Percentiles rank a stretch among this genome's conserved stretches.
Conservation (phyloP, 768 basidiomycete genomes). For the Roridomyces roridus region DNA sequence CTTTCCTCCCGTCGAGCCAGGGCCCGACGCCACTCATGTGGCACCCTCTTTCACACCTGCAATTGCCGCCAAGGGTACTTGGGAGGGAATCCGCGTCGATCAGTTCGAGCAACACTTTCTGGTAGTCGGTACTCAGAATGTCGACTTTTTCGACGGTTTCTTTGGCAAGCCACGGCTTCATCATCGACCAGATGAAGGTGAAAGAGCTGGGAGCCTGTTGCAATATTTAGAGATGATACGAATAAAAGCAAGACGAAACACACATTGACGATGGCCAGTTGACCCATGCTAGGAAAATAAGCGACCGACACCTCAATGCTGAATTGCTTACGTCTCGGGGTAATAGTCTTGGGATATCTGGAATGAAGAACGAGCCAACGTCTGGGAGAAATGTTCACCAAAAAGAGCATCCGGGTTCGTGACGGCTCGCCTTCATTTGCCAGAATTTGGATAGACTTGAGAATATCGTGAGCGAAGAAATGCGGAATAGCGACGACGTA, state of each 20-base stretch:
- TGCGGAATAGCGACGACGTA: slow-evolving; percentile 33
- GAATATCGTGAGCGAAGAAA: neutral
- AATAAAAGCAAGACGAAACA: too few relatives aligned
- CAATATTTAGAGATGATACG: too few relatives aligned
- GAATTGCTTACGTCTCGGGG: slow-evolving; percentile 70
- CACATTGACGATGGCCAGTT: slow-evolving; percentile 67
- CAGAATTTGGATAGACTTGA: slow-evolving; percentile 71
- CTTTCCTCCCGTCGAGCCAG: slow-evolving; percentile 67
- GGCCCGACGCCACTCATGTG: slow-evolving; percentile 69
- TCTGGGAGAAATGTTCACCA: too few relatives aligned
- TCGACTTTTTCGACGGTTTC: slow-evolving; percentile 74
- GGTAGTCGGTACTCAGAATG: slow-evolving; percentile 68
- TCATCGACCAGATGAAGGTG: slow-evolving; percentile 71
- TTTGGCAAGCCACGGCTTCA: slow-evolving; percentile 77
- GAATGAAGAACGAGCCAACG: slow-evolving; percentile 64
- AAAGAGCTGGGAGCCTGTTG: slow-evolving; percentile 66
- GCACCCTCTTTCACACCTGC: slow-evolving; percentile 70
- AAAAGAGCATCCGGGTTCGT: too few relatives aligned
- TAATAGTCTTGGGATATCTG: slow-evolving; percentile 82
- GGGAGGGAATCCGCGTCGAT: slow-evolving; percentile 73
- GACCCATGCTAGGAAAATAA: slow-evolving; percentile 62
- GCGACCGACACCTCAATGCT: neutral
- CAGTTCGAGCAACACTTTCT: slow-evolving; percentile 58
- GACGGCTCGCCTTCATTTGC: too few relatives aligned
- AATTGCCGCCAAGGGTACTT: slow-evolving; percentile 64